Percentiles rank a stretch among this genome's conserved stretches.
Evolutionary conservation across 129 eudicot species (phyloP).

Genomic region (Mikania micrantha): DNA sequence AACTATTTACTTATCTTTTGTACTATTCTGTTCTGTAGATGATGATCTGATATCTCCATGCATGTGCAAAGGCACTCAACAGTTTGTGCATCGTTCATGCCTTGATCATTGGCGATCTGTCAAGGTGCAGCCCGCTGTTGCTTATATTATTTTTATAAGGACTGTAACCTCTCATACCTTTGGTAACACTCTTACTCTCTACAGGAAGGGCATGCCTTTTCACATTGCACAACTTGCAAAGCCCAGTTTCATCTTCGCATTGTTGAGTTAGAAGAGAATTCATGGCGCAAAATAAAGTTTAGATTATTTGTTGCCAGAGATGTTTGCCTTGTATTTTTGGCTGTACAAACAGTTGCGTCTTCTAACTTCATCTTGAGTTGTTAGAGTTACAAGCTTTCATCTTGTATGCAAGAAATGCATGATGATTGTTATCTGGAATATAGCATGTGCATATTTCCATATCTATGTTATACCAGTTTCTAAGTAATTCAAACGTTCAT

Average conservation of each 20-base stretch:
- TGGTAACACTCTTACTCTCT: neutral
- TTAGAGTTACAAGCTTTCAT: neutral
- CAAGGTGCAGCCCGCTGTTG: conserved; percentile 42
- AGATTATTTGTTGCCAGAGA: conserved; percentile 92
- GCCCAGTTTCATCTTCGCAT: conserved; percentile 87
- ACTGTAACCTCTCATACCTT: neutral
- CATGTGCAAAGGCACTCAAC: conserved; percentile 97
- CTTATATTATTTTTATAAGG: neutral
- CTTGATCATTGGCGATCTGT: conserved; percentile 97
- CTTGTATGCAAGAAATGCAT: neutral
- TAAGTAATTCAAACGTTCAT: conserved; percentile 10
- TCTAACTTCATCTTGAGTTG: conserved; percentile 3
- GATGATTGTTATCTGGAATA: neutral
- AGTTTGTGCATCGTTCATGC: conserved; percentile 87
- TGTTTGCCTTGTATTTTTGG: conserved; percentile 75
- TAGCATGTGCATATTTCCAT: neutral
- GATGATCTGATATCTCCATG: conserved; percentile 91
- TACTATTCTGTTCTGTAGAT: conserved; percentile 27
- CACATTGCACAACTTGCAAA: conserved; percentile 96
- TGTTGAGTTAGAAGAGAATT: conserved; percentile 52
- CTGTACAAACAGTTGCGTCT: conserved; percentile 72
- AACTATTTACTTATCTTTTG: neutral
- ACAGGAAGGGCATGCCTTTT: conserved; percentile 91
- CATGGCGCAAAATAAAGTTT: conserved; percentile 84
- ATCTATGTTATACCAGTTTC: neutral